These are phyloP conservation scores for Leccinum arenicola DNA, from an alignment of 768 basidiomycete species.

Conservation along the genomic window DNA sequence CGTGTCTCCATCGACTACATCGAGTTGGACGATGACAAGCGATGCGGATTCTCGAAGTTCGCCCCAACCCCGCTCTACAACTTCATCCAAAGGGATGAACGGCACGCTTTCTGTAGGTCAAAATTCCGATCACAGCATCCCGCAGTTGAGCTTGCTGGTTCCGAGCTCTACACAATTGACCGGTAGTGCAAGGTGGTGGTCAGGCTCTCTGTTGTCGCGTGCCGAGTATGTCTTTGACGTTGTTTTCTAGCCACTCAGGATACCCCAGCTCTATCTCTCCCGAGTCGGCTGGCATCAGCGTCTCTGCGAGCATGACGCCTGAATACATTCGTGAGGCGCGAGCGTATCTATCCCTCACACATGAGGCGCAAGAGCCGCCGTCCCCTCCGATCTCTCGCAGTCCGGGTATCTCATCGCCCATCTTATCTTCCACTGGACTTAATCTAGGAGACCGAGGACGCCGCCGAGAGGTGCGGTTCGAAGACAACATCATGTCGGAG, in stretches of 20 bases:
- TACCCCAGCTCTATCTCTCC: slow-evolving; percentile 33
- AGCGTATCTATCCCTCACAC: slow-evolving; percentile 32
- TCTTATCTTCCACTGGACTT: slow-evolving; percentile 32
- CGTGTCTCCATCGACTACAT: slow-evolving; percentile 23
- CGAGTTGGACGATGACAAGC: slow-evolving; percentile 31
- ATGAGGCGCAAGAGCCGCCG: slow-evolving; percentile 12
- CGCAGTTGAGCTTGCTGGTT: slow-evolving; percentile 30
- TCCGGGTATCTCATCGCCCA: slow-evolving; percentile 24
- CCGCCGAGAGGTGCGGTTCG: slow-evolving; percentile 34
- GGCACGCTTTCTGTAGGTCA: slow-evolving; percentile 7
- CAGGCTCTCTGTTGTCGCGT: not conserved
- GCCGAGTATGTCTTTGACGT: slow-evolving; percentile 2
- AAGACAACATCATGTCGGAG: slow-evolving; percentile 32
- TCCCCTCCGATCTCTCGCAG: slow-evolving; percentile 17
- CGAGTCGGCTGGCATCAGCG: slow-evolving; percentile 31
- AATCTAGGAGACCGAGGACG: slow-evolving; percentile 25
- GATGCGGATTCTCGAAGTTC: slow-evolving; percentile 17
- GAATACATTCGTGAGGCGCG: slow-evolving; percentile 32
- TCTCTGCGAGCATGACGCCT: slow-evolving; percentile 32
- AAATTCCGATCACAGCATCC: slow-evolving; percentile 15
- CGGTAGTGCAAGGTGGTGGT: slow-evolving; percentile 15
- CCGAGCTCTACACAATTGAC: slow-evolving; percentile 14
- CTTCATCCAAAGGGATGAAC: slow-evolving; percentile 12
- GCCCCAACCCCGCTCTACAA: slow-evolving; percentile 4
- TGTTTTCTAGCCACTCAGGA: slow-evolving; percentile 18